phyloP scores from a whole-genome alignment of 2,329 filamentous ascomycete species.

The Penicillium hordei region DNA sequence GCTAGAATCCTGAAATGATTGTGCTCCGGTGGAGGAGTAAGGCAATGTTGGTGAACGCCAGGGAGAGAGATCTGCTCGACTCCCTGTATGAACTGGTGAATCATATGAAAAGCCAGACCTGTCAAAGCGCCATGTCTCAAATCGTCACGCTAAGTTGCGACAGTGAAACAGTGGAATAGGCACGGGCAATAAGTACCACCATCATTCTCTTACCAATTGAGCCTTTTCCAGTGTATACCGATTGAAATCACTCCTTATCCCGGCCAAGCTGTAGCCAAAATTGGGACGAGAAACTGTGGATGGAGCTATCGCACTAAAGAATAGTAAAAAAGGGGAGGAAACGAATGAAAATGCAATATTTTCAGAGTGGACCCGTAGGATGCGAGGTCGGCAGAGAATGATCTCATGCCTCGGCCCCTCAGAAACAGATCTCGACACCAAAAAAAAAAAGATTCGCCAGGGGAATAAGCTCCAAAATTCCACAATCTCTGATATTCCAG shows the following conservation, averaged over 20 bases:
- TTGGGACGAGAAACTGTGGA: background rate
- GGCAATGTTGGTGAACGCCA: background rate
- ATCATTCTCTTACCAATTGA: background rate
- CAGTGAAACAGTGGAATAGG: background rate
- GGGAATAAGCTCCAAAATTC: no score
- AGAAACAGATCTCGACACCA: background rate
- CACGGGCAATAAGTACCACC: background rate
- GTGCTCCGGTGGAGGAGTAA: no score
- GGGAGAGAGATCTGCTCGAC: no score
- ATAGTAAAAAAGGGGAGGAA: background rate
- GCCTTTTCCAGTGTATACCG: background rate
- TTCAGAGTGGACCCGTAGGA: background rate
- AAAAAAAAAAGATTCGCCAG: background rate
- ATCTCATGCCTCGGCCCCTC: background rate
- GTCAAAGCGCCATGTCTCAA: background rate
- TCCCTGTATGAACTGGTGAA: background rate
- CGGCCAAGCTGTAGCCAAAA: background rate
- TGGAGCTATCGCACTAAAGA: background rate
- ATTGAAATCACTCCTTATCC: background rate
- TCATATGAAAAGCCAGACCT: background rate
- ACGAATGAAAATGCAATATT: background rate
- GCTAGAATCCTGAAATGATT: no score
- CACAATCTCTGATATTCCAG: background rate
- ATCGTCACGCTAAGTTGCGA: background rate
- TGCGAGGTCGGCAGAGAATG: background rate